Evolutionary conservation across 2,329 filamentous ascomycete genomes (phyloP), one percentile per base, ranked within the genome.

Genomic region (Sclerotinia sclerotiorum): DNA sequence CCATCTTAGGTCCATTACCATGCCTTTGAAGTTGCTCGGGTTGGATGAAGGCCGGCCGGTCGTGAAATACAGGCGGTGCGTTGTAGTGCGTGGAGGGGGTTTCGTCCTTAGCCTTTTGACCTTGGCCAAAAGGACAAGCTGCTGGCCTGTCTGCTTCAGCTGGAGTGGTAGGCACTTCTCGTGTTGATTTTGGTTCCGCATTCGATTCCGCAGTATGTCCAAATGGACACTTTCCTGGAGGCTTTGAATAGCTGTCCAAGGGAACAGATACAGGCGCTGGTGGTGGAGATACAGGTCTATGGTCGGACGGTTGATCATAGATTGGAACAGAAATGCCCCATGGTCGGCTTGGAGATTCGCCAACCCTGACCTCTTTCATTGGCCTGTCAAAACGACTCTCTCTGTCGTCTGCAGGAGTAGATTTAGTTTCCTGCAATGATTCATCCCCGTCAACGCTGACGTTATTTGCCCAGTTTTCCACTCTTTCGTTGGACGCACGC

Each of bases 321-420:
- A 87, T 79, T 3, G 94, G 94, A 0, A 97, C 89, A 6, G 88
- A 87, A 65, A 97, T 97, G 7, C 94, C 94, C 94, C 94, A 97
- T 19, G 94, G 94, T 56, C 94, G 85, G 78, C 91, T 97, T 6
- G 94, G 94, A 19, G 92, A 97, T 79, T 98, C 94, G 55, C 94
- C 94, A 29, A 98, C 88, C n/a, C 94, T 86, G 13, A 98, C 87
- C 74, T 97, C 94, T 76, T 94, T 92, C 65, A 98, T 79, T 0
- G 91, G 89, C 56, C 94, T 87, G 73, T 97, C 93, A 77, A 97
- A 97, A 75, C 89, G 91, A 68, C 88, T 85, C 71, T 88, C 84
- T 68, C 93, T 85, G 56, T 88, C 85, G 3, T 85, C 83, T 17
- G 81, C 79, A 42, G 78, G 80, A 29, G 78, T 76, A 21, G 80